Base-by-base conservation (phyloP, 495 filamentous ascomycete species). In the Sporormia fimetaria region DNA sequence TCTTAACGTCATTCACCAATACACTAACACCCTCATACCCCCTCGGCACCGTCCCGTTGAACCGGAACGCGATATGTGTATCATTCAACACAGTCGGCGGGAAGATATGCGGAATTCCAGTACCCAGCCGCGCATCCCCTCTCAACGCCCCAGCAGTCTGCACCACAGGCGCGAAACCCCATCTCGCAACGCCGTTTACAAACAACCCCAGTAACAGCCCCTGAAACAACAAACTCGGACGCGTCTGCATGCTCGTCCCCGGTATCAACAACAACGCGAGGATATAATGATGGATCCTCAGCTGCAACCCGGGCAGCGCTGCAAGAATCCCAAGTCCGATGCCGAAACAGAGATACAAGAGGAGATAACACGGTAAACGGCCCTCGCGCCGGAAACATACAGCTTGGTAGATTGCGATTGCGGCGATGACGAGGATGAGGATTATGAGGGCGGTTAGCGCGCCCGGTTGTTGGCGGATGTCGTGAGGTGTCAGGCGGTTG, bases 251-350 rank as follows among this genome's bases (percentile, higher is more conserved):
- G 28, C 74, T 72, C 0, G 87, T 94, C 0, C 85, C 85, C 0
- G 58, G 87, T 11, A 94, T 73, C 0, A 96, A 70, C 1, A 96
- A 65, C 20, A 82, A 67, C 6, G 81, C 86, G 11, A 98, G 70
- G 48, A 98, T 80, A 51, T 98, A 98, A 54, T 98, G 90, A 53
- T 96, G 92, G 36, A 96, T 87, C 4, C 90, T 74, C 32, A 98
- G 70, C 31, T 71, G 77, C 5, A 93, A 73, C 8, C 72, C 71
- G 0, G 90, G 87, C 8, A 94, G 61, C 0, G 74, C 67, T 0
- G 85, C 63, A 29, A 81, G 67, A 42, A 70, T 47, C 10, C 70
- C 31, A 3, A 79, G 45, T 12, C 46, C 42, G 4, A 48, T 31
- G 8, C 55, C 59, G 30, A 78, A 49, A 31, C 66, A 39, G 15